Evolutionary conservation across 192 early-diverging fungal genomes (phyloP).

Genomic region (Linnemannia zychae): DNA sequence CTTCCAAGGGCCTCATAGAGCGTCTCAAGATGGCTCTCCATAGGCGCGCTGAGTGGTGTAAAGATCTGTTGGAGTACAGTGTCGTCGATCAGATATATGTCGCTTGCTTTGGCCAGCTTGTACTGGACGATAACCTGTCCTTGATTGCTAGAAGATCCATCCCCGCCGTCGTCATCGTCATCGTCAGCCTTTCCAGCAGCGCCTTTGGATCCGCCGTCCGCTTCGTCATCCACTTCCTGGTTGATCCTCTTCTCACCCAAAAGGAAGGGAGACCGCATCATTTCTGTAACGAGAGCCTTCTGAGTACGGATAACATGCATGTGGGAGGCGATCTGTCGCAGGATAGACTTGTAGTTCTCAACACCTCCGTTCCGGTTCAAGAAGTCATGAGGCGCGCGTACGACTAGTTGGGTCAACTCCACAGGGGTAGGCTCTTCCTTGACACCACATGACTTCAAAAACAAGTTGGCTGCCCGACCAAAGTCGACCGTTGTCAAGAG

Average conservation of each 20-base stretch:
- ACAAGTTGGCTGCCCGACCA: constrained; percentile 77
- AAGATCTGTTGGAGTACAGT: constrained; percentile 80
- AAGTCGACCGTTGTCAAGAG: constrained; percentile 78
- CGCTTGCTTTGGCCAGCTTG: constrained; percentile 72
- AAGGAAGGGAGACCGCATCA: constrained; percentile 74
- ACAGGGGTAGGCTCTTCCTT: constrained; percentile 81
- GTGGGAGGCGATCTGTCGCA: constrained; percentile 82
- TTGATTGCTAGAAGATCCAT: constrained; percentile 32
- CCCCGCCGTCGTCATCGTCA: constrained; percentile 22
- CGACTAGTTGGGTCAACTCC: constrained; percentile 77
- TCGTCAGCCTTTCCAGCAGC: background rate
- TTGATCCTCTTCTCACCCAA: constrained; percentile 67
- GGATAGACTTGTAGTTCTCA: constrained; percentile 77
- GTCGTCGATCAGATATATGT: constrained; percentile 88
- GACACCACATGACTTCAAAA: constrained; percentile 87
- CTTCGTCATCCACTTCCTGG: constrained; percentile 32
- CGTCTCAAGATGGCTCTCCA: constrained; percentile 79
- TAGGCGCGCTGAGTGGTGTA: constrained; percentile 77
- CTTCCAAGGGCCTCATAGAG: constrained; percentile 77
- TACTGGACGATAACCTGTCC: constrained; percentile 65
- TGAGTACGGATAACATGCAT: constrained; percentile 61
- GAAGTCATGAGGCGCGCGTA: constrained; percentile 69
- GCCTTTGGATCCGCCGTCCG: background rate
- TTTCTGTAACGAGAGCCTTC: constrained; percentile 62
- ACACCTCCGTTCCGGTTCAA: constrained; percentile 64